Evolutionary conservation across 2,329 filamentous ascomycete genomes (phyloP).

Genomic region (Didymella keratinophila): DNA sequence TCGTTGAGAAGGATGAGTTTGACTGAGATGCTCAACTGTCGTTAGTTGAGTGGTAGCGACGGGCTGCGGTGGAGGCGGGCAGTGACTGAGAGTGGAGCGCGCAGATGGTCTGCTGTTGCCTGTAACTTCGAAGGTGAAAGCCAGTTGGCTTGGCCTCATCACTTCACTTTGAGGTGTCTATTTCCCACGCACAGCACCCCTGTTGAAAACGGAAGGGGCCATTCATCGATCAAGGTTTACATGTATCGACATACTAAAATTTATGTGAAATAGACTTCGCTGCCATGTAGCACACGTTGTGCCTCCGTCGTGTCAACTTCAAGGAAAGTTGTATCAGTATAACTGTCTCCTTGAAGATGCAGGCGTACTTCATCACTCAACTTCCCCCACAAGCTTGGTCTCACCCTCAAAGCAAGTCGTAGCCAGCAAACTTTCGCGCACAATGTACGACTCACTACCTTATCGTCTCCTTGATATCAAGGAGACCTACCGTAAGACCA

Average conservation of each 20-base stretch:
- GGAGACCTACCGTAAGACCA: not conserved
- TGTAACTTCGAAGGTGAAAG: not conserved
- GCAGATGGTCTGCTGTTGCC: not conserved
- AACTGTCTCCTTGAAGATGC: not conserved
- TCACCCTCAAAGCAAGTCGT: not conserved
- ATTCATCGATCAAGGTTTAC: too few relatives aligned
- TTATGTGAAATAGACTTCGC: too few relatives aligned
- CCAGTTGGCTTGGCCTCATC: not conserved
- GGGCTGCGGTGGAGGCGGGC: not conserved
- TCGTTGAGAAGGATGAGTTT: not conserved
- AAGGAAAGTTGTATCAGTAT: not conserved
- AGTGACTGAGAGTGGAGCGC: not conserved
- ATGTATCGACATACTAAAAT: too few relatives aligned
- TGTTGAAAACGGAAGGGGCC: too few relatives aligned
- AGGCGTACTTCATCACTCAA: not conserved
- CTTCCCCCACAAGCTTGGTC: not conserved
- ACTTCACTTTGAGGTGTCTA: too few relatives aligned
- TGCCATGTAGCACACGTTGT: not conserved
- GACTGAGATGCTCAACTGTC: not conserved
- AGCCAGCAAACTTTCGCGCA: not conserved
- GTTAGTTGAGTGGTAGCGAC: not conserved
- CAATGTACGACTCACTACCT: not conserved
- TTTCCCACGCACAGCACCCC: too few relatives aligned
- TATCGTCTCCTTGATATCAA: not conserved
- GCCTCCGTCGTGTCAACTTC: too few relatives aligned